Evolutionary conservation across 1,284 basidiomycete species (phyloP).

Genomic region (Peniophora sp.): DNA sequence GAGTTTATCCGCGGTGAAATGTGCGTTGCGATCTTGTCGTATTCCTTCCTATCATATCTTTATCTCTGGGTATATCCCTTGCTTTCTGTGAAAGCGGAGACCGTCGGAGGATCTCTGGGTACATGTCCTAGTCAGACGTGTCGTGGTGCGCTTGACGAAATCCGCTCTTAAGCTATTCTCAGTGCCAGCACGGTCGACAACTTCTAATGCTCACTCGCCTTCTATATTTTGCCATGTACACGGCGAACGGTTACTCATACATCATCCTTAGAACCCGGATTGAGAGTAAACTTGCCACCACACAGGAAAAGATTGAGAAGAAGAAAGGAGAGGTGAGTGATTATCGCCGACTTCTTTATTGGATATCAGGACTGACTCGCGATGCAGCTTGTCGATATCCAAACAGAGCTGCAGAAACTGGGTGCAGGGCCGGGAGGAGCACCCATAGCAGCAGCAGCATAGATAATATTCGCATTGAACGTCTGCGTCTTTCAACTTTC

Average conservation of each 20-base stretch:
- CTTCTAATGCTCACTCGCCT: too few relatives aligned
- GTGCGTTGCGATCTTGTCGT: constrained; percentile 36
- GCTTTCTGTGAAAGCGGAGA: constrained; percentile 5
- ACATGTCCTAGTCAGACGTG: too few relatives aligned
- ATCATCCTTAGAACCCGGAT: constrained; percentile 85
- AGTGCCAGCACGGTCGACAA: too few relatives aligned
- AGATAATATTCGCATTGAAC: background rate
- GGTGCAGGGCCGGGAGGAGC: too few relatives aligned
- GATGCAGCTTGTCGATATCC: constrained; percentile 10
- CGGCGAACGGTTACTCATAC: too few relatives aligned
- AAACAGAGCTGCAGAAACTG: constrained; percentile 9
- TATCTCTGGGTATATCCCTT: constrained; percentile 9
- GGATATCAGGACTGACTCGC: background rate
- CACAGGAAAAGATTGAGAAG: constrained; percentile 65
- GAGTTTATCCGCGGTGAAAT: constrained; percentile 90
- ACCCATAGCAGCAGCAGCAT: constrained; percentile 4
- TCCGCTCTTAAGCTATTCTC: too few relatives aligned
- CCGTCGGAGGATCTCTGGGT: background rate
- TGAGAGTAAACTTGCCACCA: constrained; percentile 73
- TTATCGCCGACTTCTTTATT: too few relatives aligned
- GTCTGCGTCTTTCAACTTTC: background rate
- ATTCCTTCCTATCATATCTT: too few relatives aligned
- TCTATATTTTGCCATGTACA: too few relatives aligned
- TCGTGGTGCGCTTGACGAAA: too few relatives aligned
- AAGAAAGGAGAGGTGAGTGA: constrained; percentile 74